Evolutionary conservation across 2,329 filamentous ascomycete species (phyloP).

Genomic region (Aureobasidium pullulans): DNA sequence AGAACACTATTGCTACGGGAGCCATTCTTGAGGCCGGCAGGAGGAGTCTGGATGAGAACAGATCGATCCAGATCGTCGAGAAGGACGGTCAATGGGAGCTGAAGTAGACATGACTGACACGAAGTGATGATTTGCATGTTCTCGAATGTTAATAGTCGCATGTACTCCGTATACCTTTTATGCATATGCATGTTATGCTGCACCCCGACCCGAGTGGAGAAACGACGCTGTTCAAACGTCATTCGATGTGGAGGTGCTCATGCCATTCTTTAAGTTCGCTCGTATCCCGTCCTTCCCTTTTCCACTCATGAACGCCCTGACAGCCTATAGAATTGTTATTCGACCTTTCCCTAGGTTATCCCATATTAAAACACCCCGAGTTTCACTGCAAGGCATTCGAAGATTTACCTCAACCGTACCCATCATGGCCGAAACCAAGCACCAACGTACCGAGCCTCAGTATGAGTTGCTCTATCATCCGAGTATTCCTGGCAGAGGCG

Average conservation of each 20-base stretch:
- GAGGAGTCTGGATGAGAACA: constrained; percentile 72
- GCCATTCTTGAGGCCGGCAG: constrained; percentile 85
- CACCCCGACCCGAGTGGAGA: not conserved
- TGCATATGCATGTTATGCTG: not conserved
- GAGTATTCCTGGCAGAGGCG: constrained; percentile 64
- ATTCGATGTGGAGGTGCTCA: not conserved
- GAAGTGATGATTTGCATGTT: not conserved
- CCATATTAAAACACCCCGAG: not conserved
- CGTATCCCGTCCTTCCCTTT: not conserved
- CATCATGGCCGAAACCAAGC: constrained; percentile 6
- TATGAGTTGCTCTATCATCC: constrained; percentile 70
- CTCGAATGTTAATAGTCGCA: not conserved
- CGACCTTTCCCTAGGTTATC: not conserved
- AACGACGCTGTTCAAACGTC: not conserved
- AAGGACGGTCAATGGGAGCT: constrained; percentile 62
- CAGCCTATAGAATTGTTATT: not conserved
- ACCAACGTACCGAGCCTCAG: constrained; percentile 13
- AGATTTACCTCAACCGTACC: not conserved
- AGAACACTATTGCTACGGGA: constrained; percentile 84
- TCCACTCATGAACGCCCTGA: not conserved
- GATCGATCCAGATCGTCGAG: constrained; percentile 67
- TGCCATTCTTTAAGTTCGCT: not conserved
- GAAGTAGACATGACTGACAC: constrained; percentile 31
- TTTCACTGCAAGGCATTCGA: not conserved
- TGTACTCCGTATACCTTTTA: not conserved